These are phyloP conservation scores for Aciculosporium take DNA, from an alignment of 2,329 filamentous ascomycete genomes.

Conservation along the genomic window DNA sequence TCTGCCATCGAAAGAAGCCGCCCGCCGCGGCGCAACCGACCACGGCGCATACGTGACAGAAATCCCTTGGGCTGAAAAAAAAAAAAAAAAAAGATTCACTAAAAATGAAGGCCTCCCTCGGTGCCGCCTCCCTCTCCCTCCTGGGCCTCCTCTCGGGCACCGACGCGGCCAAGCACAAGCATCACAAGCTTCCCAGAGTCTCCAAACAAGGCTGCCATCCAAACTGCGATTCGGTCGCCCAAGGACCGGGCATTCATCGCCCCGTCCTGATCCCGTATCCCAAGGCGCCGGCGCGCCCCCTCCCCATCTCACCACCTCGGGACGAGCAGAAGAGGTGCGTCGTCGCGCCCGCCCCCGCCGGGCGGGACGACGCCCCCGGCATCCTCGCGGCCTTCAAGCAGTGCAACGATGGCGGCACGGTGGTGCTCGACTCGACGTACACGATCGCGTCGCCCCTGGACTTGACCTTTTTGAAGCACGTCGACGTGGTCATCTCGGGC, in stretches of 20 bases:
- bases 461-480: slow-evolving; percentile 46
- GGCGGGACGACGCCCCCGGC: not conserved
- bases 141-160: not conserved
- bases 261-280: not conserved
- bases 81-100: no score
- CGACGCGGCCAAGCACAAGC: not conserved
- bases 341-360: not conserved
- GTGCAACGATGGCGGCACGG: slow-evolving; percentile 49
- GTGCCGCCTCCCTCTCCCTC: not conserved
- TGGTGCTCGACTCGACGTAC: slow-evolving; percentile 45
- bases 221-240: no score
- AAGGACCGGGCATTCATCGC: not conserved
- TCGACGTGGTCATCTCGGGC: slow-evolving; percentile 45
- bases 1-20: no score
- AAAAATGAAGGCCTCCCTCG: not conserved
- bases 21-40: no score
- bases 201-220: no score
- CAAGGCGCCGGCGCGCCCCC: no score
- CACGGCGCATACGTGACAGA: no score
- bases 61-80: no score
- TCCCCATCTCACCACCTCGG: no score
- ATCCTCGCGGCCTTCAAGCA: not conserved
- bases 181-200: no score
- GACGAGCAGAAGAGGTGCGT: not conserved
- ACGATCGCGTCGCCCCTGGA: slow-evolving; percentile 50